Evolutionary conservation across 768 basidiomycete genomes (phyloP).

Genomic region (Leccinellum rugosiceps): DNA sequence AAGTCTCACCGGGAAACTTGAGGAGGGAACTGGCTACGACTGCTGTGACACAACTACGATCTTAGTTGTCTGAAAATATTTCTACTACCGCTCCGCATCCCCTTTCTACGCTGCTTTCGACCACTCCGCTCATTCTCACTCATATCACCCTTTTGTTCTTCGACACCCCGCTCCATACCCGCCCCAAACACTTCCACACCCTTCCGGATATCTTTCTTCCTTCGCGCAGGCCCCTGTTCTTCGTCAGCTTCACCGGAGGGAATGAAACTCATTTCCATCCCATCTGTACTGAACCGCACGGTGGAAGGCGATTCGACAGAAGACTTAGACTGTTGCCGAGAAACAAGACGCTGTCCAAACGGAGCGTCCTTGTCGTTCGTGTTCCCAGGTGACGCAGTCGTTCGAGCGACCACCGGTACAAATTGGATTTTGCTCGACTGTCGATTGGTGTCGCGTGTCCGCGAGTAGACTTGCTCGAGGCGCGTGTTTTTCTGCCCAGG

Average conservation of each 20-base stretch:
- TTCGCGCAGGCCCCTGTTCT: conserved; percentile 18
- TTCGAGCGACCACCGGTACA: conserved; percentile 58
- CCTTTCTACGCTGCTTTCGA: conserved; percentile 74
- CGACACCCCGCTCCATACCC: conserved; percentile 81
- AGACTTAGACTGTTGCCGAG: conserved; percentile 16
- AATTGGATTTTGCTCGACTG: conserved; percentile 52
- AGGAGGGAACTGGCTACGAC: too few relatives aligned
- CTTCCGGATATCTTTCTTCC: conserved; percentile 42
- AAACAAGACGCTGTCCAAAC: conserved; percentile 65
- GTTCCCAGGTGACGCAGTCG: conserved; percentile 25
- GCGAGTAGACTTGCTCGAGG: conserved; percentile 43
- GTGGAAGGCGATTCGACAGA: conserved; percentile 14
- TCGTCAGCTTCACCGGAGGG: conserved; percentile 42
- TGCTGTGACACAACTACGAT: conserved; percentile 14
- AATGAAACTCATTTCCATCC: conserved; percentile 83
- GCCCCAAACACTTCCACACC: conserved; percentile 81
- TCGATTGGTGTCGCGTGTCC: conserved; percentile 42
- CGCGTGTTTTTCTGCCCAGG: conserved; percentile 48
- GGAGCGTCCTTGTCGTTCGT: conserved; percentile 51
- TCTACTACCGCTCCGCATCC: conserved; percentile 85
- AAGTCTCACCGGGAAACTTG: too few relatives aligned
- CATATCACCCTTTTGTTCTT: conserved; percentile 43
- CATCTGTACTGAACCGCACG: conserved; percentile 41
- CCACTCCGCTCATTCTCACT: conserved; percentile 72
- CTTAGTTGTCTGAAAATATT: conserved; percentile 60